These are phyloP conservation scores for Elongisporangium prolatum DNA, from an alignment of 352 stramenopile genomes.

Conservation along the genomic window DNA sequence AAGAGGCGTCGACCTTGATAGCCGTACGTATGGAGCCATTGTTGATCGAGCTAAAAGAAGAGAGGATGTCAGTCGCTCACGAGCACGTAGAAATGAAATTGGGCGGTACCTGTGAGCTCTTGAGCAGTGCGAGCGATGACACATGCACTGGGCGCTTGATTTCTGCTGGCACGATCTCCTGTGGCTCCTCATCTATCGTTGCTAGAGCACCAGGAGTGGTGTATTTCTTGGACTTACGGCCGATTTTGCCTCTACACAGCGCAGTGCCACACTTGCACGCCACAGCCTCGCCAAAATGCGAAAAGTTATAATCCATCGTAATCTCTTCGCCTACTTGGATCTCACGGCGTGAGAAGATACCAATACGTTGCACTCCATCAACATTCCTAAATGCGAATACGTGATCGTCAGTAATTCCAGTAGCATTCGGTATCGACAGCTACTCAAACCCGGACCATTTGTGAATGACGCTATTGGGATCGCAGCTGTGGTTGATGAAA, in stretches of 20 bases:
- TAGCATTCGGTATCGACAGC: neutral
- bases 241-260: slow-evolving; percentile 70
- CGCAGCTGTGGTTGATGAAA: slow-evolving; percentile 96
- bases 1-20: slow-evolving; percentile 68
- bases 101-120: slow-evolving; percentile 39
- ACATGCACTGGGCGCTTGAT: slow-evolving; percentile 58
- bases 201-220: slow-evolving; percentile 3
- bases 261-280: slow-evolving; percentile 74
- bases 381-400: slow-evolving; percentile 43
- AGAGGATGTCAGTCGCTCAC: neutral
- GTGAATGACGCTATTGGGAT: slow-evolving; percentile 93
- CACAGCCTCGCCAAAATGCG: slow-evolving; percentile 71
- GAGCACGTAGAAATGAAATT: neutral
- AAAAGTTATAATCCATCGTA: slow-evolving; percentile 86
- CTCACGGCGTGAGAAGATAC: slow-evolving; percentile 67
- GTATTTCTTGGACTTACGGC: slow-evolving; percentile 49
- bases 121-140: slow-evolving; percentile 70
- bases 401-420: neutral
- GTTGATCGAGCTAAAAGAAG: slow-evolving; percentile 37
- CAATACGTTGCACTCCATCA: slow-evolving; percentile 64
- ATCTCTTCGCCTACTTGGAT: slow-evolving; percentile 65
- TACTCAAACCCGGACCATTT: slow-evolving; percentile 69
- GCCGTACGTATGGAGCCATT: slow-evolving; percentile 60
- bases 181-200: slow-evolving; percentile 12
- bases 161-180: slow-evolving; percentile 32